phyloP scores from a whole-genome alignment of 2,329 filamentous ascomycete species.

The Phoma sp. region DNA sequence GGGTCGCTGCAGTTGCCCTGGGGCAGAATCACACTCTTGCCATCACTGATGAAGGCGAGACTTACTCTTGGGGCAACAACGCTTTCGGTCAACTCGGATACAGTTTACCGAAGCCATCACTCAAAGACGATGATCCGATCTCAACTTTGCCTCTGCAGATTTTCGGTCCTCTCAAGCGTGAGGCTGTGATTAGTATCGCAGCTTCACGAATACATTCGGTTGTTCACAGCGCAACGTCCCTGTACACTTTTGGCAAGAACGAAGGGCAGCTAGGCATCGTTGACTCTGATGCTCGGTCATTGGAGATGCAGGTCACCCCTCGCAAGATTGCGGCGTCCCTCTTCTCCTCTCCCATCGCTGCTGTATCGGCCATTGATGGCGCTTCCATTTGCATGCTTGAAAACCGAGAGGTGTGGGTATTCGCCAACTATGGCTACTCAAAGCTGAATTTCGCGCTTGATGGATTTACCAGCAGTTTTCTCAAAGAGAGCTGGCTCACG shows the following conservation, averaged over 20 bases:
- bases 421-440: conserved; percentile 96
- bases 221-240: conserved; percentile 76
- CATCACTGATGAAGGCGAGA: conserved; percentile 81
- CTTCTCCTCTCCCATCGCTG: conserved; percentile 72
- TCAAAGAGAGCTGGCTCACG: conserved; percentile 69
- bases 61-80: conserved; percentile 95
- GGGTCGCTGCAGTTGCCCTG: conserved; percentile 76
- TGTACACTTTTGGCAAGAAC: conserved; percentile 96
- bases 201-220: conserved; percentile 93
- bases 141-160: conserved; percentile 84
- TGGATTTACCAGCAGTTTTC: conserved; percentile 71
- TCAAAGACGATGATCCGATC: conserved; percentile 81
- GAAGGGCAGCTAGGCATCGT: conserved; percentile 91
- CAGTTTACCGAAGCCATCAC: conserved; percentile 68
- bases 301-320: conserved; percentile 81
- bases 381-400: conserved; percentile 86
- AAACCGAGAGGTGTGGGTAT: conserved; percentile 88
- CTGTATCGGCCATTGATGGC: conserved; percentile 86
- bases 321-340: conserved; percentile 88
- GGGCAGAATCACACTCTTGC: conserved; percentile 92
- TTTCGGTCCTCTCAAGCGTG: conserved; percentile 89
- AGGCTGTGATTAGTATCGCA: conserved; percentile 78
- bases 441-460: conserved; percentile 83
- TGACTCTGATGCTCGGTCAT: conserved; percentile 90
- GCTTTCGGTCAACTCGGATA: conserved; percentile 87